A percentile compares a stretch with the other conserved stretches of the same genome.
Conservation (phyloP, 768 basidiomycete genomes). For the Psilocybe azurescens region DNA sequence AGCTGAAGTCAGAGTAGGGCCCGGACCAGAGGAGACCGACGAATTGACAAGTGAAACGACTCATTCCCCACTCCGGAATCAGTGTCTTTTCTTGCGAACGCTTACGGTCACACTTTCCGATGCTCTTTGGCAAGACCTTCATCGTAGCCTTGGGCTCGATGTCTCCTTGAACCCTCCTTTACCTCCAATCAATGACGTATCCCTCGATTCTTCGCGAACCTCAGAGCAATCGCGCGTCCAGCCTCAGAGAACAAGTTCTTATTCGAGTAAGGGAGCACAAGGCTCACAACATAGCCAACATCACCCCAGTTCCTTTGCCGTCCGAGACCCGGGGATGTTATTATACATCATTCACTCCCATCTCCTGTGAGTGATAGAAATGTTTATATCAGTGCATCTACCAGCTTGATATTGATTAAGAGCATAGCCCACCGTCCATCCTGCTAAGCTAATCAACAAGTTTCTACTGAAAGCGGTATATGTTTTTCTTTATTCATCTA, state of each 20-base stretch:
- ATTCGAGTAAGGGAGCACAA: too few species aligned
- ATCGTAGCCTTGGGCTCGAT: not conserved
- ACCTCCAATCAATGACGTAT: too few species aligned
- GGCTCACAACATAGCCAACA: too few species aligned
- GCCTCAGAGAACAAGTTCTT: too few species aligned
- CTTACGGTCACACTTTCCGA: conserved; percentile 7
- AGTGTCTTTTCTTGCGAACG: conserved; percentile 15
- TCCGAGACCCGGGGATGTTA: not conserved
- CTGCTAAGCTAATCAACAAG: not conserved
- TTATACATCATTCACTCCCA: not conserved
- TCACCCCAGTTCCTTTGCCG: too few species aligned
- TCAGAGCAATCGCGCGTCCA: too few species aligned
- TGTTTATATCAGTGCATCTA: not conserved
- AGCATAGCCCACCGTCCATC: not conserved
- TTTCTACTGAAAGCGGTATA: not conserved
- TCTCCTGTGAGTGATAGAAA: not conserved
- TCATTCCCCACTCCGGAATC: not conserved
- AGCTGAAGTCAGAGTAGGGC: conserved; percentile 8
- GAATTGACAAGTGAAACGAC: not conserved
- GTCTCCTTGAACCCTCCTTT: not conserved
- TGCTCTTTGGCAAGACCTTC: not conserved
- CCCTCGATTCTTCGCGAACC: too few species aligned
- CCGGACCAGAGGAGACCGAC: not conserved
- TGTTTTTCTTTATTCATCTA: not conserved
- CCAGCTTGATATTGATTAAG: too few species aligned